Base-by-base conservation (phyloP, 805 yeast genomes). In the Starmera caribaea region DNA sequence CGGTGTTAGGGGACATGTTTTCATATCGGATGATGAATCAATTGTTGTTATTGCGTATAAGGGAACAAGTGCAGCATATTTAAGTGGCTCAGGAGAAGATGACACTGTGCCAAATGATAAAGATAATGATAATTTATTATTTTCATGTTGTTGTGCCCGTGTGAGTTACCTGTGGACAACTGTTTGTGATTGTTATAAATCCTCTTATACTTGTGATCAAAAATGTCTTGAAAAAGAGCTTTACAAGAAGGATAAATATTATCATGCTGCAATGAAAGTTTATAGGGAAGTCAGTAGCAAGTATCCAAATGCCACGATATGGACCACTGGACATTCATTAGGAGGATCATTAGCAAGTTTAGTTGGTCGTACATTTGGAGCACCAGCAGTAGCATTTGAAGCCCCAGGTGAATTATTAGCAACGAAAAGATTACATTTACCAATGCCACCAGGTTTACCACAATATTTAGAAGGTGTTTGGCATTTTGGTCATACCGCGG, bases 401-500 rank as follows among this genome's bases (percentile, higher is more conserved):
- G 86, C 97, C 0, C 97, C 97, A 0, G 96, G 96, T 4, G 98
- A 92, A 49, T 61, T 75, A 54, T 63, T 92, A 41, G 92, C 98
- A 2, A 74, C 92, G 0, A 71, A 71, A 49, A 71, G 98, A 48
- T 66, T 92, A 35, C 97, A 89, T 61, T 68, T 92, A 37, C 98
- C 98, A 0, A 72, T 74, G 63, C 95, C 97, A 2, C 98, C 98
- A 1, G 96, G 96, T 1, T 57, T 85, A 12, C 89, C 96, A 0
- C 61, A 66, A 8, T 74, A 79, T 50, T 64, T 76, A 61, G 97
- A 89, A 51, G 81, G 85, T 46, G 74, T 92, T 9, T 92, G 95
- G 94, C 97, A 92, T 57, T 65, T 92, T 55, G 98, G 98, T 3
- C 90, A 92, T 57, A 92, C 92, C 2, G 97, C 96, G 0, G 98